phyloP scores from a whole-genome alignment of 2,329 filamentous ascomycete species.

The Penicillium rolfsii region DNA sequence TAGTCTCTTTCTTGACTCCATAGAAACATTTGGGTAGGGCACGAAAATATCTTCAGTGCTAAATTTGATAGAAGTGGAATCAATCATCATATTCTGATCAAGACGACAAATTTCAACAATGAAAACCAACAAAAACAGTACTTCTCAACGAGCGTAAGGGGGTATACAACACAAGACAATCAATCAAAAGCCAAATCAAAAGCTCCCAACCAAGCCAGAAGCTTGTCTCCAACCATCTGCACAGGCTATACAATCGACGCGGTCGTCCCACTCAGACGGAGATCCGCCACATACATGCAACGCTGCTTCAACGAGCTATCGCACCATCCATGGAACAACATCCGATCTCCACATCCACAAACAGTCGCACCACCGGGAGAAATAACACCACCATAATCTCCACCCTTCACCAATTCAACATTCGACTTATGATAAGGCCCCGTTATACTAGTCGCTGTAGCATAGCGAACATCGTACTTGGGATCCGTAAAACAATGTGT shows the following conservation, averaged over 20 bases:
- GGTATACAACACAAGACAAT: conserved; percentile 2
- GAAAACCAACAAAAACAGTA: not conserved
- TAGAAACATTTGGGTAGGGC: too few relatives aligned
- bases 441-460: conserved; percentile 48
- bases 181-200: not conserved
- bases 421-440: conserved; percentile 46
- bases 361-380: conserved; percentile 41
- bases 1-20: not conserved
- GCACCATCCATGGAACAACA: conserved; percentile 41
- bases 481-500: conserved; percentile 61
- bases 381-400: conserved; percentile 31
- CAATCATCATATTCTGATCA: not conserved
- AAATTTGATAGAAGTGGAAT: not conserved
- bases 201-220: not conserved
- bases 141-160: conserved; percentile 4
- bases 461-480: conserved; percentile 64
- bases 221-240: not conserved
- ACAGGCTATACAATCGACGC: conserved; percentile 22
- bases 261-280: conserved; percentile 26
- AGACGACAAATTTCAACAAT: not conserved
- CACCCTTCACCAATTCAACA: conserved; percentile 40
- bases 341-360: conserved; percentile 36
- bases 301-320: conserved; percentile 22
- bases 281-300: conserved; percentile 37
- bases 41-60: not conserved